These are phyloP conservation scores for Stagonosporopsis vannaccii DNA, from an alignment of 2,329 filamentous ascomycete species.

Conservation along the genomic window DNA sequence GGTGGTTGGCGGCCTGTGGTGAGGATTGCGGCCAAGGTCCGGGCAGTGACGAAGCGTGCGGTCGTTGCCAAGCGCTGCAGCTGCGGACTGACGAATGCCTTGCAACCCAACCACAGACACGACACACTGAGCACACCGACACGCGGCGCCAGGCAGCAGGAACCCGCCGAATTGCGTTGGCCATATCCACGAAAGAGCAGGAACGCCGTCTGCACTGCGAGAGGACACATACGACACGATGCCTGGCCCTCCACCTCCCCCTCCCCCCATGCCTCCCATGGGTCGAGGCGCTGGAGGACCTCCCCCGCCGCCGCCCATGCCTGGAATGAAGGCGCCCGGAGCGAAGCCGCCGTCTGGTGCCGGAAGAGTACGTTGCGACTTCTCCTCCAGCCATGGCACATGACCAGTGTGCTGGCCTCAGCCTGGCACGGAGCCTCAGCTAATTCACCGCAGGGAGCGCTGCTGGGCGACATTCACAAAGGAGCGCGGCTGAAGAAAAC, in stretches of 20 bases:
- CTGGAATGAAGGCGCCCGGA: conserved; percentile 43
- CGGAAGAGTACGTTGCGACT: conserved; percentile 41
- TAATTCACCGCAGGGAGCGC: conserved; percentile 70
- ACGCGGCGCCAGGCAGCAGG: conserved; percentile 27
- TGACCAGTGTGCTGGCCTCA: not conserved
- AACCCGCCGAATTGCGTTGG: conserved; percentile 6
- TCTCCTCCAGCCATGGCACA: not conserved
- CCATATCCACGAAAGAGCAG: not conserved
- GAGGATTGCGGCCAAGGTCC: not conserved
- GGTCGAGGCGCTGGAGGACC: conserved; percentile 48
- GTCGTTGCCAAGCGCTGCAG: conserved; percentile 12
- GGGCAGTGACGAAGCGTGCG: conserved; percentile 13
- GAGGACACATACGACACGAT: conserved; percentile 34
- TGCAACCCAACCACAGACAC: conserved; percentile 24
- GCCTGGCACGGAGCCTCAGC: conserved; percentile 22
- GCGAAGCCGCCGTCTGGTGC: conserved; percentile 42
- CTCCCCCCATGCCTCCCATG: conserved; percentile 49
- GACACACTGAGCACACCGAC: conserved; percentile 26
- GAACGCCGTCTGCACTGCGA: not conserved
- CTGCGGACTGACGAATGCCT: conserved; percentile 14
- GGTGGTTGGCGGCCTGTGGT: conserved; percentile 13
- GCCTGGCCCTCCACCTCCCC: conserved; percentile 47
- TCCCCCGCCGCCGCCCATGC: conserved; percentile 48
- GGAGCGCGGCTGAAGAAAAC: conserved; percentile 80
- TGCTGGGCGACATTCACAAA: conserved; percentile 87